These are phyloP conservation scores for Microsporum ferrugineum DNA, from an alignment of 2,329 filamentous ascomycete genomes.

Conservation along the genomic window DNA sequence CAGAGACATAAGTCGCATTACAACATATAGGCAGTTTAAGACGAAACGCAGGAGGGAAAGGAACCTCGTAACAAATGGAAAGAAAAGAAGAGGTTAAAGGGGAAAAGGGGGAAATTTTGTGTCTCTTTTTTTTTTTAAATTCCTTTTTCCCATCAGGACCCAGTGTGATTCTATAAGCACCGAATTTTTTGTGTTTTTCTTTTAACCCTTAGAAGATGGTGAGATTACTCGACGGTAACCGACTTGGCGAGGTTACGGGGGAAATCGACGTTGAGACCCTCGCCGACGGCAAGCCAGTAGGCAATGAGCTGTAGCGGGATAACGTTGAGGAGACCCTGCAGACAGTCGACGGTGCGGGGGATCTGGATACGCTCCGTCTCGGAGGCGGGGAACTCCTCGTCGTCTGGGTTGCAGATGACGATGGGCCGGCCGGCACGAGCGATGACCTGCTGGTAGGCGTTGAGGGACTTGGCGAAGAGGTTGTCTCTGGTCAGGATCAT, in stretches of 20 bases:
- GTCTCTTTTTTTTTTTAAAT: neutral
- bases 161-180: too few relatives aligned
- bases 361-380: constrained; percentile 97
- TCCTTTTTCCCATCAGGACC: too few relatives aligned
- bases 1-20: constrained; percentile 1
- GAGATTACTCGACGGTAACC: constrained; percentile 83
- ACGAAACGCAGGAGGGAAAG: neutral
- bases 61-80: constrained; percentile 3
- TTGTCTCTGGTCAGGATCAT: constrained; percentile 97
- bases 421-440: constrained; percentile 92
- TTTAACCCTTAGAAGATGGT: too few relatives aligned
- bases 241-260: constrained; percentile 98
- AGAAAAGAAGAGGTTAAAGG: neutral
- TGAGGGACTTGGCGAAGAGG: constrained; percentile 97
- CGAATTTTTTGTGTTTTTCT: too few relatives aligned
- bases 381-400: constrained; percentile 76
- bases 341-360: constrained; percentile 83
- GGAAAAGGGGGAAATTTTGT: neutral
- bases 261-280: constrained; percentile 96
- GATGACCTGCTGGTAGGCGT: constrained; percentile 98
- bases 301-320: constrained; percentile 95
- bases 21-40: neutral
- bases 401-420: constrained; percentile 88
- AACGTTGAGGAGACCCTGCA: constrained; percentile 96
- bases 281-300: constrained; percentile 95